A percentile compares a stretch with the other conserved stretches of the same genome.
These are phyloP conservation scores for Triticum monococcum DNA, from an alignment of 176 grass and related monocot species.

Conservation along the genomic window DNA sequence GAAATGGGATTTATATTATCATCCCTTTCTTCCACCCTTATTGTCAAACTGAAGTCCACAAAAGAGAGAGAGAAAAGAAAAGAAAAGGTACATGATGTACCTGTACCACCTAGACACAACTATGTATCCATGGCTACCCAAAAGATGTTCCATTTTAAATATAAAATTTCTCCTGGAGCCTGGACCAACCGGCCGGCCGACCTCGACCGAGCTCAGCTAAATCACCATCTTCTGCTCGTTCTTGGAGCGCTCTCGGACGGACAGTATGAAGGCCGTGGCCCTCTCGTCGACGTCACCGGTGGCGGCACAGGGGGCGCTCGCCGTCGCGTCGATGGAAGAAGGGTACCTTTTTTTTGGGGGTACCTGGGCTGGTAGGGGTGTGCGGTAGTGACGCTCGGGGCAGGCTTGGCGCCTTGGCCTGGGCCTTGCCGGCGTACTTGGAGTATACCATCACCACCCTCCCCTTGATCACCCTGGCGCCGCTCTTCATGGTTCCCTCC, in stretches of 20 bases:
- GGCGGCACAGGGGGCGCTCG: neutral
- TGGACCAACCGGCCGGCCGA: neutral
- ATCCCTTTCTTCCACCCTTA: neutral
- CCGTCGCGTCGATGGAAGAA: constrained; percentile 10
- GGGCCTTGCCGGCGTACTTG: constrained; percentile 23
- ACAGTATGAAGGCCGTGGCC: constrained; percentile 48
- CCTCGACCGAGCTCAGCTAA: neutral
- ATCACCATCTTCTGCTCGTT: constrained; percentile 37
- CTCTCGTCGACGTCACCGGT: constrained; percentile 35
- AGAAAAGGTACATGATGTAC: neutral
- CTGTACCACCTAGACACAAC: neutral
- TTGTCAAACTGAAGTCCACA: neutral
- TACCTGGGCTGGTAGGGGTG: constrained; percentile 23
- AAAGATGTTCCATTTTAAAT: constrained; percentile 37
- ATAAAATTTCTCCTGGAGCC: constrained; percentile 21
- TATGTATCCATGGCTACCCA: constrained; percentile 15
- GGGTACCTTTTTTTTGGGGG: neutral
- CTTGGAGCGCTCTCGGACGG: constrained; percentile 48
- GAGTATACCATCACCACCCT: constrained; percentile 33
- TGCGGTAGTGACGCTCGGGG: constrained; percentile 16
- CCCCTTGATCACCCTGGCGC: constrained; percentile 33
- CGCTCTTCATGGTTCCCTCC: constrained; percentile 31
- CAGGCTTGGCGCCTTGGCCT: constrained; percentile 11
- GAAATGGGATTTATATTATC: neutral
- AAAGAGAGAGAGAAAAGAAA: neutral